Percentiles rank a stretch among this genome's conserved stretches.
phyloP scores from a whole-genome alignment of 2,329 filamentous ascomycete genomes.

The Emmonsiellopsis sp. region DNA sequence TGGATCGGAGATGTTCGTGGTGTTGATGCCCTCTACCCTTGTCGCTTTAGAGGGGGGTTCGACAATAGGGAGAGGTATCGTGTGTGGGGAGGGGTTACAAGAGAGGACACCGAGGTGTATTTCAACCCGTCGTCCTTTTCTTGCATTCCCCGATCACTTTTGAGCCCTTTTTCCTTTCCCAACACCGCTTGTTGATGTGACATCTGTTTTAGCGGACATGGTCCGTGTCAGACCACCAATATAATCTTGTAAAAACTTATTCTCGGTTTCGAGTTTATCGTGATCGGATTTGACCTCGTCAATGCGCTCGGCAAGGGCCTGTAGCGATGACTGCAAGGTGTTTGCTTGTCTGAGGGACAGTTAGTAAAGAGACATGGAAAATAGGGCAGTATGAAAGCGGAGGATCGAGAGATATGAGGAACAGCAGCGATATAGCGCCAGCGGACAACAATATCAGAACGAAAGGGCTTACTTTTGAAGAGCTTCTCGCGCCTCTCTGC shows the following conservation, averaged over 20 bases:
- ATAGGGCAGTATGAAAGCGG: neutral
- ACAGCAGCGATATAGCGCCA: too few species aligned
- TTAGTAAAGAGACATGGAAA: neutral
- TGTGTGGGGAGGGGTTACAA: neutral
- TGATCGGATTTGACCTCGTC: slow-evolving; percentile 91
- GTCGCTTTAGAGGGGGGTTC: neutral
- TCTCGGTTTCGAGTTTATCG: slow-evolving; percentile 92
- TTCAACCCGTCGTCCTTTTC: neutral
- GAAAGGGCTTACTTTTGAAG: slow-evolving; percentile 49
- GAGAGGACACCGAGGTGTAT: neutral
- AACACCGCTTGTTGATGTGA: slow-evolving; percentile 42
- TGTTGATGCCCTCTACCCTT: neutral
- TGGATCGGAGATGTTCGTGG: slow-evolving; percentile 6
- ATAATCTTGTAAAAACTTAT: slow-evolving; percentile 95
- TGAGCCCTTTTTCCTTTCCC: slow-evolving; percentile 34
- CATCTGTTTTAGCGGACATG: slow-evolving; percentile 47
- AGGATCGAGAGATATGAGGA: too few species aligned
- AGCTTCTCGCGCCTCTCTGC: slow-evolving; percentile 64
- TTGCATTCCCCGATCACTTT: slow-evolving; percentile 20
- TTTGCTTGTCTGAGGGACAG: slow-evolving; percentile 65
- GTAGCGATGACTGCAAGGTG: slow-evolving; percentile 76
- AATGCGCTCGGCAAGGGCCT: slow-evolving; percentile 85
- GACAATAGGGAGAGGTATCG: neutral
- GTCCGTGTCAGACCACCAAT: slow-evolving; percentile 90
- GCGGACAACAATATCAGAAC: neutral